A percentile compares a stretch with the other conserved stretches of the same genome.
Evolutionary conservation across 164 flowering plant genomes (phyloP).

Genomic region (Chloranthus sessilifolius): DNA sequence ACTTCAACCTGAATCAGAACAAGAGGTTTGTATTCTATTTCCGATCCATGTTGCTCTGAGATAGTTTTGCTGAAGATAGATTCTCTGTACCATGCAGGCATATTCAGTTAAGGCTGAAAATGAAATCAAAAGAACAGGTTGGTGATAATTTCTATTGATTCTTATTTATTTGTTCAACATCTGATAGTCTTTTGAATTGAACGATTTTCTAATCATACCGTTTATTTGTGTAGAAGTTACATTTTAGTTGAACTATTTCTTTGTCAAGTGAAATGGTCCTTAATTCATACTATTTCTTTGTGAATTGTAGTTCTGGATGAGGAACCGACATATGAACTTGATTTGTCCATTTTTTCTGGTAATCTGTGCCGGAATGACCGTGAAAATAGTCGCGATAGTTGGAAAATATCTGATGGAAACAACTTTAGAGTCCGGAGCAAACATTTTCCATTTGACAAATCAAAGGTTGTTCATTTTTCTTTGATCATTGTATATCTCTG

Average conservation of each 20-base stretch:
- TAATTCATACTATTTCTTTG: too few relatives aligned
- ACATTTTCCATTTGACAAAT: conserved; percentile 66
- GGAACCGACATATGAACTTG: conserved; percentile 57
- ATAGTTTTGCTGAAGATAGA: conserved; percentile 7
- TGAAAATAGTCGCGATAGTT: conserved; percentile 84
- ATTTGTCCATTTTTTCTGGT: conserved; percentile 80
- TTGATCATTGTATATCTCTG: neutral
- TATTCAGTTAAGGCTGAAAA: conserved; percentile 29
- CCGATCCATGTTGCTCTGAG: neutral
- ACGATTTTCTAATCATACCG: neutral
- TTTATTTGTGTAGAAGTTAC: too few relatives aligned
- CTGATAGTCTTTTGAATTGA: too few relatives aligned
- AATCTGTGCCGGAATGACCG: conserved; percentile 68
- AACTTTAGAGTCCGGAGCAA: conserved; percentile 95
- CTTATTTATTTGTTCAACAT: too few relatives aligned
- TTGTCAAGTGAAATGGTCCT: too few relatives aligned
- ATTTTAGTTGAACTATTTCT: too few relatives aligned
- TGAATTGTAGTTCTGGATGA: conserved; percentile 52
- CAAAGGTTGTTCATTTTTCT: conserved; percentile 50
- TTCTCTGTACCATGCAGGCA: conserved; percentile 39
- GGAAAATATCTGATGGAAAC: conserved; percentile 89
- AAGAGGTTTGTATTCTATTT: conserved; percentile 49
- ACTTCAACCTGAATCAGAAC: conserved; percentile 68
- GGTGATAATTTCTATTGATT: conserved; percentile 5
- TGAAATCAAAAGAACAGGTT: conserved; percentile 63